A percentile compares a stretch with the other conserved stretches of the same genome.
Evolutionary conservation across 176 grass and related monocot genomes (phyloP).

Genomic region (Alloteropsis semialata): DNA sequence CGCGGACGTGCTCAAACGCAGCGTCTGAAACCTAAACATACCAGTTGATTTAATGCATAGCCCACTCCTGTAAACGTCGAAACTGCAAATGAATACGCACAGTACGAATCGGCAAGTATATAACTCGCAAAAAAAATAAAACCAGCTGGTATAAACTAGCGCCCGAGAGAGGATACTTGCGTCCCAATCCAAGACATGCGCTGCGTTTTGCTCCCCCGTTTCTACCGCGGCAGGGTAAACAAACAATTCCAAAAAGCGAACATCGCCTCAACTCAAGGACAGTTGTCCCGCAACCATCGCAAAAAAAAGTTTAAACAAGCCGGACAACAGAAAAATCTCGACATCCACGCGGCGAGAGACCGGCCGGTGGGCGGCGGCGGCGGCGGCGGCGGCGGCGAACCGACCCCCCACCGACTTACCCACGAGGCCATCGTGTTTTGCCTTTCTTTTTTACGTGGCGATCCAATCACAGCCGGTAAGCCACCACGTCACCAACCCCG

Average conservation of each 20-base stretch:
- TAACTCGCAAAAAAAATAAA: no score
- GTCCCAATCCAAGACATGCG: neutral
- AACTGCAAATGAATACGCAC: no score
- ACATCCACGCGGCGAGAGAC: neutral
- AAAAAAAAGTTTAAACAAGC: neutral
- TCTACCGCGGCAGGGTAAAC: no score
- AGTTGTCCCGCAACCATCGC: neutral
- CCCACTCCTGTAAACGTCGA: no score
- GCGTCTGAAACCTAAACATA: no score
- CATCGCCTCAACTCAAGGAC: neutral
- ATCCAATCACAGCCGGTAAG: constrained; percentile 3
- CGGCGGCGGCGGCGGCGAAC: constrained; percentile 10
- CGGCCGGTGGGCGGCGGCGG: neutral
- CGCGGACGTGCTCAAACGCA: neutral
- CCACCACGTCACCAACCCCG: constrained; percentile 29
- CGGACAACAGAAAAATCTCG: neutral
- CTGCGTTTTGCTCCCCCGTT: neutral
- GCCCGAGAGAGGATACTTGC: neutral
- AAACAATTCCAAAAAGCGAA: no score
- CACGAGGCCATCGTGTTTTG: neutral
- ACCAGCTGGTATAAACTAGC: neutral
- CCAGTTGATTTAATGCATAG: neutral
- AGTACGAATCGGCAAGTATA: no score
- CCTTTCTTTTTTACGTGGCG: neutral
- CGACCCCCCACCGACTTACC: constrained; percentile 33